Evolutionary conservation across 257 asterid species (phyloP), one percentile per base, ranked within the genome.

Genomic region (Galeopsis tetrahit): DNA sequence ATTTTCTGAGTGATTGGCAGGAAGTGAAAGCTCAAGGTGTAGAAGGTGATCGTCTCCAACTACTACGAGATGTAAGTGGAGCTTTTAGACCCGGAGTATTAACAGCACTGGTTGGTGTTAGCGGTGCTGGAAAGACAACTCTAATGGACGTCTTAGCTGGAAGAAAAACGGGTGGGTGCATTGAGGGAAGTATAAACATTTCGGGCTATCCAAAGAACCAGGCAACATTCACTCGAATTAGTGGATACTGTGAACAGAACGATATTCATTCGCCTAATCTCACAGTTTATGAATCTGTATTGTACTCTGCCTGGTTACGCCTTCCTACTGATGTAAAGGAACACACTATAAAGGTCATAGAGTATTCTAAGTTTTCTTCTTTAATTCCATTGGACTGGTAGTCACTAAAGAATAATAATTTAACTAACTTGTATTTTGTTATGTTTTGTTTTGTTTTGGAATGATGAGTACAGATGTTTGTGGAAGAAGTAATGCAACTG

Each of bases 111-210:
- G 79, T 88, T 9, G 90, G 95, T 14, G 80, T 84, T 44, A 88
- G 95, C 67, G 95, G 95, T 6, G 87, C 95, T 14, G 91, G 95
- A 44, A 88, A 88, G 75, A 86, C 95, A 9, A 88, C 91, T 17
- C 57, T 86, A 63, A 86, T 88, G 88, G 91, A 88, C 76, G 95
- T 88, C 3, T 75, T 88, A 63, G 85, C 91, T 8, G 91, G 95
- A 42, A 72, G 91, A 76, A 88, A 88, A 32, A 88, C 91, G 0
- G 85, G 95, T 40, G 90, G 88, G 57, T 74, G 78, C 66, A 73
- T 81, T 6, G 90, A 86, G 69, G 95, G 95, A 71, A 65, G 3
- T 13, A 86, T 86, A 68, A 70, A 35, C 66, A 66, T 88, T 39
- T 77, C 84, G 7, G 92, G 95, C 51, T 81, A 81, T 66, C 87